Evolutionary conservation across 176 grass and related monocot genomes (phyloP), one percentile per base, ranked within the genome.

Genomic region (Elymus sibiricus): DNA sequence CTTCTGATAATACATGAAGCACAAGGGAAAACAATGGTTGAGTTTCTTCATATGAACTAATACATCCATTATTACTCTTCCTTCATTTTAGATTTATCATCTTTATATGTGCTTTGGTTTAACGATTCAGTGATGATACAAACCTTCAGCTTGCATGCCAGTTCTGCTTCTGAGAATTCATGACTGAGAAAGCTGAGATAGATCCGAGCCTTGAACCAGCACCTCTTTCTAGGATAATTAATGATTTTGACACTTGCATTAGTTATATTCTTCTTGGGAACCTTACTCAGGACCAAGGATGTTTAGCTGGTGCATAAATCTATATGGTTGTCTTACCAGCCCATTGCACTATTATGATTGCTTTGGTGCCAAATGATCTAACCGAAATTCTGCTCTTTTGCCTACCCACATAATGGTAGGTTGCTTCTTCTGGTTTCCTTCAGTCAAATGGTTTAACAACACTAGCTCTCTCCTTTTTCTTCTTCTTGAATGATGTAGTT

Each of bases 121-220:
- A 15, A 5, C 25, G 42, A 44, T 71, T 40, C 81, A 76, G 49
- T 89, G 90, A 95, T 82, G 88, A 90, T 63, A 79, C 70, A 74
- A 87, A 35, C 17, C 26, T 58, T 79, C 86, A 91, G 79, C 82
- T 89, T 84, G 85, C 63, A 92, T 13, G 88, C 93, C 88, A 89
- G 93, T 91, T 91, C 84, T 90, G 88, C 93, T 95, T 95, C 90
- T 89, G 88, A 95, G 7, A 90, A 86, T 92, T 91, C 86, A 34
- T 93, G 90, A 95, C 70, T 14, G 86, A 91, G 34, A 83, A 72
- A 90, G 73, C 86, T 89, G 88, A 87, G 79, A 81, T 21, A 86
- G 68, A 79, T 61, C 80, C 87, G 86, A 91, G 88, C 86, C 65
- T 63, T 76, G 4, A 5, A 37, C 0, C 39, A 0, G 1, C 51